These are phyloP conservation scores for Paulinella micropora DNA, from an alignment of 78 protist genomes.

Conservation along the genomic window DNA sequence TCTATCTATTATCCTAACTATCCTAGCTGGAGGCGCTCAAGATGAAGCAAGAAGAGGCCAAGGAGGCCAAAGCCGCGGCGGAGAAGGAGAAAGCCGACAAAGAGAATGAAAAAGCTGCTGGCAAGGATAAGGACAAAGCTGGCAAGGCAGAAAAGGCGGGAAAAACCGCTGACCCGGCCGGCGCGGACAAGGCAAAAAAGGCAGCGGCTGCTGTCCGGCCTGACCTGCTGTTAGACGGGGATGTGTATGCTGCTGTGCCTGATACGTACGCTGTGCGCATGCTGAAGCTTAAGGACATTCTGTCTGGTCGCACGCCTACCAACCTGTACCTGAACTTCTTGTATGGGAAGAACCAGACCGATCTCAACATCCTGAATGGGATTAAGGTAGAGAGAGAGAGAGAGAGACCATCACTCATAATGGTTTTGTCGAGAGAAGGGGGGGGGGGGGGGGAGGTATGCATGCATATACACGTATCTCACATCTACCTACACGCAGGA, in stretches of 20 bases:
- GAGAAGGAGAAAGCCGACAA: background rate
- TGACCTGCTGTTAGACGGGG: background rate
- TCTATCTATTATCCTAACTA: too few species aligned
- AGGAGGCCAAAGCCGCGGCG: background rate
- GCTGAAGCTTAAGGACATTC: constrained; percentile 38
- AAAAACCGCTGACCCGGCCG: background rate
- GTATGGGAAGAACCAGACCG: too few species aligned
- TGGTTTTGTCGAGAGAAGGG: too few species aligned
- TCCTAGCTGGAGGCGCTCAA: too few species aligned
- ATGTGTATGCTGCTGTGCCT: background rate
- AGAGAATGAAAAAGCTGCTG: background rate
- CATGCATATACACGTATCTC: constrained; percentile 27
- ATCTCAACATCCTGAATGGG: too few species aligned
- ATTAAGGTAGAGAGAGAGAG: too few species aligned
- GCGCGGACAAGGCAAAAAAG: background rate
- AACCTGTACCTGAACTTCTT: constrained; percentile 41
- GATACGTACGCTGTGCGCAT: background rate
- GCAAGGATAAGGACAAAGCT: background rate
- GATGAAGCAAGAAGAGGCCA: background rate
- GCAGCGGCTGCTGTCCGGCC: background rate
- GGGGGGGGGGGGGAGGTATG: too few species aligned
- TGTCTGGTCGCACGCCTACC: constrained; percentile 61
- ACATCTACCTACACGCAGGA: constrained; percentile 69
- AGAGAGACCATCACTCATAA: too few species aligned
- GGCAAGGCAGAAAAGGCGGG: background rate